Evolutionary conservation across 805 yeast genomes (phyloP).

Genomic region (Pichia eremophila): DNA sequence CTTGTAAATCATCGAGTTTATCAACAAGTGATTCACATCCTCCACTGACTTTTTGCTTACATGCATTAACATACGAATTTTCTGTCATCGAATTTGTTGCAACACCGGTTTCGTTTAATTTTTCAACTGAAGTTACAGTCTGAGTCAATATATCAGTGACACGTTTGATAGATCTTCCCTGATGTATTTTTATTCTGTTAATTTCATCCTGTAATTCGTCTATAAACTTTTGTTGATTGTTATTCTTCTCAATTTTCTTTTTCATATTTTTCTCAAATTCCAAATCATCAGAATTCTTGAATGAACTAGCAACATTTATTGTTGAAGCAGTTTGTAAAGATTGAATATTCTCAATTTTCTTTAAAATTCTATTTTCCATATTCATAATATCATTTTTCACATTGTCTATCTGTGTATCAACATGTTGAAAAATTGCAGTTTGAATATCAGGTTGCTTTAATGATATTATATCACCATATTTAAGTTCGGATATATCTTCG

Average conservation of each 20-base stretch:
- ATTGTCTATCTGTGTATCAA: slow-evolving; percentile 21
- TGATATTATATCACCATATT: slow-evolving; percentile 49
- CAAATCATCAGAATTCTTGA: background rate
- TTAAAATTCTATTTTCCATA: slow-evolving; percentile 19
- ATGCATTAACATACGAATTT: slow-evolving; percentile 57
- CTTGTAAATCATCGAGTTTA: slow-evolving; percentile 85
- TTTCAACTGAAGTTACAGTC: slow-evolving; percentile 36
- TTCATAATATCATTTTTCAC: slow-evolving; percentile 21
- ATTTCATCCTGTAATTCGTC: slow-evolving; percentile 49
- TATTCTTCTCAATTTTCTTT: slow-evolving; percentile 4
- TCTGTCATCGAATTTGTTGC: background rate
- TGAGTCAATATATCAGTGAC: slow-evolving; percentile 29
- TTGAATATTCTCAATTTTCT: slow-evolving; percentile 15
- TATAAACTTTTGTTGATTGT: slow-evolving; percentile 24
- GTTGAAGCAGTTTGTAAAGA: slow-evolving; percentile 5
- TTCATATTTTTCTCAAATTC: slow-evolving; percentile 10
- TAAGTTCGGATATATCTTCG: slow-evolving; percentile 63
- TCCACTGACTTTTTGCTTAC: slow-evolving; percentile 62
- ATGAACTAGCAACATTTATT: background rate
- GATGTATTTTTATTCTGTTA: slow-evolving; percentile 49
- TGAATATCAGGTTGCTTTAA: slow-evolving; percentile 38
- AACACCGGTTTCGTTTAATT: slow-evolving; percentile 34
- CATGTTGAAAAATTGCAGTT: slow-evolving; percentile 16
- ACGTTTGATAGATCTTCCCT: slow-evolving; percentile 30
- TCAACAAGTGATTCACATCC: slow-evolving; percentile 70